Conservation (phyloP, 805 yeast species). For the Metschnikowia drakensbergensis region DNA sequence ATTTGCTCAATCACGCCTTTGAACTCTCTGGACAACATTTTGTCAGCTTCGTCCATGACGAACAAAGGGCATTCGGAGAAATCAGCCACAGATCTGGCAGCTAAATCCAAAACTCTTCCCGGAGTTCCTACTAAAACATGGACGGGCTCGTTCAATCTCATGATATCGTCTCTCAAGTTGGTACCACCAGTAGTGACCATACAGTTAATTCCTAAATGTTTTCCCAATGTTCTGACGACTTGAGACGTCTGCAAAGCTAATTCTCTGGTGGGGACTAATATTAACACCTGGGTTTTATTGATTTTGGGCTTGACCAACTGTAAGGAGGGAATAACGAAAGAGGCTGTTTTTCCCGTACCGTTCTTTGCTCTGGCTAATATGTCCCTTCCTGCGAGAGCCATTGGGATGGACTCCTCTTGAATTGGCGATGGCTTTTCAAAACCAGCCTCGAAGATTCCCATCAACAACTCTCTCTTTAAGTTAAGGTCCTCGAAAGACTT, state of each 20-base stretch:
- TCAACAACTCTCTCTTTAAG: slow-evolving; percentile 85
- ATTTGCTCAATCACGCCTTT: slow-evolving; percentile 83
- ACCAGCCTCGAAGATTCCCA: slow-evolving; percentile 99
- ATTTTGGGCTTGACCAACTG: slow-evolving; percentile 83
- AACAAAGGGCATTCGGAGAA: slow-evolving; percentile 81
- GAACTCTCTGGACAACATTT: slow-evolving; percentile 89
- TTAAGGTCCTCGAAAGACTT: slow-evolving; percentile 87
- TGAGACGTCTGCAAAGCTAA: slow-evolving; percentile 96
- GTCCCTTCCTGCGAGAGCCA: slow-evolving; percentile 92
- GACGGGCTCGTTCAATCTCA: slow-evolving; percentile 88
- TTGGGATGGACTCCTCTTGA: slow-evolving; percentile 95
- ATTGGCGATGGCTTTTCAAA: slow-evolving; percentile 97
- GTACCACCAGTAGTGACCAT: slow-evolving; percentile 99
- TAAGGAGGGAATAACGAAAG: slow-evolving; percentile 89
- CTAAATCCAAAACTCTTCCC: slow-evolving; percentile 93
- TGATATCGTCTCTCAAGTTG: slow-evolving; percentile 84
- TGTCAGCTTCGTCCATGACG: slow-evolving; percentile 98
- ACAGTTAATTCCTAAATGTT: slow-evolving; percentile 85
- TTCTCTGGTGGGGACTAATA: slow-evolving; percentile 96
- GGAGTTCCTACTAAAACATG: slow-evolving; percentile 97
- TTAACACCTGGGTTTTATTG: slow-evolving; percentile 84
- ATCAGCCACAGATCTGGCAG: slow-evolving; percentile 83
- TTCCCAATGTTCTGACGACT: slow-evolving; percentile 92
- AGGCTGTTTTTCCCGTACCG: slow-evolving; percentile 98
- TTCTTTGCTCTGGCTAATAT: slow-evolving; percentile 96